Percentiles rank a stretch among this genome's conserved stretches.
Conservation (phyloP, 2,329 filamentous ascomycete species). For the Parascedosporium putredinis region DNA sequence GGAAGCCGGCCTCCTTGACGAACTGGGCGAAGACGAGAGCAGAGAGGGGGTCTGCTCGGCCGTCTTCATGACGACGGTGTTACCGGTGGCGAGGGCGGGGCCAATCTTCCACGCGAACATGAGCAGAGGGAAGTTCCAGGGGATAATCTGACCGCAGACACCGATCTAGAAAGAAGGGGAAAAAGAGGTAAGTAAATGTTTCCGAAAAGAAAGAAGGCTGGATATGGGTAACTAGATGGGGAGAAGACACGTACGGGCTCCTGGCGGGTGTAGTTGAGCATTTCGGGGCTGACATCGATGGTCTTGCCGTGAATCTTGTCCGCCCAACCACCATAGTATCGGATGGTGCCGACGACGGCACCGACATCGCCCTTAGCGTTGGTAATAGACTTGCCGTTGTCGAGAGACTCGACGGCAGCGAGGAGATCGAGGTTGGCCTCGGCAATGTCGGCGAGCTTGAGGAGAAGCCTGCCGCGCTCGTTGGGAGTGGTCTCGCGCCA, state of each 20-base stretch:
- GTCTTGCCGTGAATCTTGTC: slow-evolving; percentile 89
- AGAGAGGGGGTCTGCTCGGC: slow-evolving; percentile 69
- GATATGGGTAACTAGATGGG: too few species aligned
- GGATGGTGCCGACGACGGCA: slow-evolving; percentile 57
- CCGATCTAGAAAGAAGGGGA: slow-evolving; percentile 37
- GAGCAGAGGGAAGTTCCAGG: slow-evolving; percentile 78
- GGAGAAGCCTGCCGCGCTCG: slow-evolving; percentile 57
- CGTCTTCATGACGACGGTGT: slow-evolving; percentile 63
- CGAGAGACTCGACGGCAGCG: slow-evolving; percentile 73
- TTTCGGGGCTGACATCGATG: slow-evolving; percentile 65
- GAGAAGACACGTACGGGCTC: slow-evolving; percentile 61
- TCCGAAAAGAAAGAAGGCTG: neutral
- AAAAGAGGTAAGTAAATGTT: neutral
- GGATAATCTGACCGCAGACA: slow-evolving; percentile 80
- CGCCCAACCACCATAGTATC: slow-evolving; percentile 72
- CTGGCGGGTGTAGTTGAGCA: slow-evolving; percentile 72
- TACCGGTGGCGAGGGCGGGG: slow-evolving; percentile 62
- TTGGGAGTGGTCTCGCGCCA: slow-evolving; percentile 62
- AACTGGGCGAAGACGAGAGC: slow-evolving; percentile 54
- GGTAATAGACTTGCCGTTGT: slow-evolving; percentile 74
- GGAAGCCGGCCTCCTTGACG: slow-evolving; percentile 69
- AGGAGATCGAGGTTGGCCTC: slow-evolving; percentile 70
- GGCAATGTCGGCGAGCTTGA: slow-evolving; percentile 68
- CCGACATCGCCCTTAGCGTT: slow-evolving; percentile 68
- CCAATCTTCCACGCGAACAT: slow-evolving; percentile 80